Base-by-base conservation (phyloP, 176 grass and related monocot genomes). In the Typha latifolia region DNA sequence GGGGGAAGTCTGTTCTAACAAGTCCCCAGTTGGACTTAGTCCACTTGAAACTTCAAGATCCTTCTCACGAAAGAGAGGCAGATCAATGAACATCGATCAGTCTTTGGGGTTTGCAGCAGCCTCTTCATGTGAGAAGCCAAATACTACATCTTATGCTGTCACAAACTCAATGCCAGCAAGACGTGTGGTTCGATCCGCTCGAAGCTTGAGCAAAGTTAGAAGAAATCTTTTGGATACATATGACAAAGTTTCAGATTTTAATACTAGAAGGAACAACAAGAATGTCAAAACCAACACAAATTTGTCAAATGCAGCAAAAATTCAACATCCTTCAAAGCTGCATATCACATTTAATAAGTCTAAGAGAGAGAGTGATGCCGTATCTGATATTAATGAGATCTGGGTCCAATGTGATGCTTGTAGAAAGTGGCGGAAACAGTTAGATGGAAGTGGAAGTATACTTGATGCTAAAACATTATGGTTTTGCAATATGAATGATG, bases 391-490 rank as follows among this genome's bases (percentile, higher is more conserved):
- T 71, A 86, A 51, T 71, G 94, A 99, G 67, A 90, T 67, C 14
- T 99, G 94, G 94, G 85, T 85, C 70, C 94, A 90, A 64, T 99
- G 94, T 79, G 89, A 99, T 84, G 78, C 81, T 80, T 99, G 94
- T 72, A 90, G 61, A 85, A 99, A 99, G 64, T 93, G 89, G 94
- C 80, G 89, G 64, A 87, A 73, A 67, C 53, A 93, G 62, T 70
- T 61, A 7, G 76, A 90, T 21, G 72, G 66, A 78, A 87, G 88
- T 21, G 72, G 66, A 78, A 87, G 74, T 70, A 20, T 47, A 75
- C 75, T 89, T 57, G 76, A 93, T 80, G 61, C 78, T 80, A 79
- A 61, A 18, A 69, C 83, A 27, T 83, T 75, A 67, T 99, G 94
- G 94, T 99, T 99, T 78, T 93, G 94, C 66, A 87, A 69, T 84